Percentiles rank a stretch among this genome's conserved stretches.
phyloP scores from a whole-genome alignment of 164 flowering plant genomes.

The Nymphaea colorata region DNA sequence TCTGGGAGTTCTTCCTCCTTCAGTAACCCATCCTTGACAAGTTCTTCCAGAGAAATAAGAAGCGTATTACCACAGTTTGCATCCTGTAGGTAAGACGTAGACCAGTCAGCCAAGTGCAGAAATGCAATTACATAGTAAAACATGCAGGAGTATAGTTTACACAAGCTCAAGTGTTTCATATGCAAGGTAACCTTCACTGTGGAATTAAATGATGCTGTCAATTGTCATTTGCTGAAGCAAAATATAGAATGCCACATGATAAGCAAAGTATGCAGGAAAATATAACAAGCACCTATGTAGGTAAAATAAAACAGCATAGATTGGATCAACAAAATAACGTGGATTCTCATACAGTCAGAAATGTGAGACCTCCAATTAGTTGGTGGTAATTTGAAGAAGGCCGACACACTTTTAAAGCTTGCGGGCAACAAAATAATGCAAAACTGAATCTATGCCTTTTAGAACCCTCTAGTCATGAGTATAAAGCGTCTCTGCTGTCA shows the following conservation, averaged over 20 bases:
- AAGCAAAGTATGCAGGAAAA: too few species aligned
- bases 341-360: neutral
- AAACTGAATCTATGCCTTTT: neutral
- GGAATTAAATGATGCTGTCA: too few species aligned
- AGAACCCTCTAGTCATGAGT: neutral
- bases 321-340: too few species aligned
- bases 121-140: neutral
- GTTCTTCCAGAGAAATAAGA: slow-evolving; percentile 90
- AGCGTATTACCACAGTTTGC: slow-evolving; percentile 98
- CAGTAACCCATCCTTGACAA: slow-evolving; percentile 84
- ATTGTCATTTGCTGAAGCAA: too few species aligned
- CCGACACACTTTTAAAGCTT: neutral
- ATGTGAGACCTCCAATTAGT: neutral
- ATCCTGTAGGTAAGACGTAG: slow-evolving; percentile 39
- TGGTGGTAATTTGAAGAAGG: neutral
- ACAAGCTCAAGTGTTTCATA: too few species aligned
- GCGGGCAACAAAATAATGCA: neutral
- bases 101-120: neutral
- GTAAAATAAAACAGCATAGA: too few species aligned
- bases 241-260: too few species aligned
- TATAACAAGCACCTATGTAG: too few species aligned
- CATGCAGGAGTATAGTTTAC: too few species aligned
- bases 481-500: neutral
- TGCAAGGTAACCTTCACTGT: too few species aligned
- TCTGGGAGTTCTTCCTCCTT: slow-evolving; percentile 69